phyloP scores from a whole-genome alignment of 176 grass and related monocot species.

The Oryza meyeriana region DNA sequence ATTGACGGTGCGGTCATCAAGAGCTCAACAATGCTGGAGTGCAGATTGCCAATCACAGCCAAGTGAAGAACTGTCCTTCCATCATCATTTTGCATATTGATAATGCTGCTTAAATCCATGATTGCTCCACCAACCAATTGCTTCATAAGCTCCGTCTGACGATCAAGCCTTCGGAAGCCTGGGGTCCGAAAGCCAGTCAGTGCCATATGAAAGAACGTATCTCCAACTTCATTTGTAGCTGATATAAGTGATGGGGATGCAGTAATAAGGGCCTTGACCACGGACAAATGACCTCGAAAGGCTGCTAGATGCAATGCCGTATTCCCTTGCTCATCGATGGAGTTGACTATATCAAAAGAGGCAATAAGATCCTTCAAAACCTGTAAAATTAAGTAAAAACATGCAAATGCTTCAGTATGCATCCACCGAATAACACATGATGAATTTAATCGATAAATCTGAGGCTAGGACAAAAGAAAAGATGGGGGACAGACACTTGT shows the following conservation, averaged over 20 bases:
- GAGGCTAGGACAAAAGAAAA: neutral
- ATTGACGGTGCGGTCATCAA: conserved; percentile 61
- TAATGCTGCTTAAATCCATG: conserved; percentile 49
- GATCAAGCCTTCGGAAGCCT: conserved; percentile 77
- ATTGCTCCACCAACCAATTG: conserved; percentile 41
- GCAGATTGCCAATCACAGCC: conserved; percentile 68
- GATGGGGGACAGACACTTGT: neutral
- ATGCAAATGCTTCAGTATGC: conserved; percentile 8
- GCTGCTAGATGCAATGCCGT: conserved; percentile 82
- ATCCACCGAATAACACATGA: neutral
- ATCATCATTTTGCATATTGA: conserved; percentile 74
- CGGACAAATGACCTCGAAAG: conserved; percentile 64
- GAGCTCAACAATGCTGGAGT: conserved; percentile 61
- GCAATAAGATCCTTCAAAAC: conserved; percentile 58
- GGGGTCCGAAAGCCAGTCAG: conserved; percentile 77
- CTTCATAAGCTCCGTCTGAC: conserved; percentile 76
- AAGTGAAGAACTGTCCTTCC: conserved; percentile 78
- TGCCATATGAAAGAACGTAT: conserved; percentile 87
- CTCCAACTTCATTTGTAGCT: conserved; percentile 59
- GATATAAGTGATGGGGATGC: conserved; percentile 45
- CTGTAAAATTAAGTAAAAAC: conserved; percentile 34
- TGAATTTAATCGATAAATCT: neutral
- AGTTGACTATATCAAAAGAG: conserved; percentile 45
- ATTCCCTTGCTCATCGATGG: conserved; percentile 69
- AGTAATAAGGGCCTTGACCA: conserved; percentile 53